Percentiles rank a stretch among this genome's conserved stretches.
Conservation (phyloP, 2,329 filamentous ascomycete species). For the Paecilomyces fulvus region DNA sequence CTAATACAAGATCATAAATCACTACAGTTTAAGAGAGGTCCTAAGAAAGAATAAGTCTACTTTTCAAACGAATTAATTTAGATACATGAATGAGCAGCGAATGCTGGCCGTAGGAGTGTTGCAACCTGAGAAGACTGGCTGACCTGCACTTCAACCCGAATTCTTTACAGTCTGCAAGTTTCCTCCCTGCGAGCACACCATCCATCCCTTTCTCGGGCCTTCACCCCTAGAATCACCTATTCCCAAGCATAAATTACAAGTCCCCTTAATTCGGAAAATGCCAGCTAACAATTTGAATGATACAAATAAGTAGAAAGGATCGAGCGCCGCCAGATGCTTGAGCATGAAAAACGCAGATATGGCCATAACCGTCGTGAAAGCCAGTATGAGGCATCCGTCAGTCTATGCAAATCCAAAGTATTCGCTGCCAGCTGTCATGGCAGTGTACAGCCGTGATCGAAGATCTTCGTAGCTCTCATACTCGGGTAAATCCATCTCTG, state of each 20-base stretch:
- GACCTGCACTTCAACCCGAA: conserved; percentile 36
- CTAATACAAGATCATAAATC: neutral
- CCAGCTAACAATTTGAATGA: conserved; percentile 6
- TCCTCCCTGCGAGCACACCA: conserved; percentile 8
- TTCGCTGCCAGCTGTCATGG: conserved; percentile 95
- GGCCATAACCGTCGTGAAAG: conserved; percentile 7
- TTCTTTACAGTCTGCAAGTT: conserved; percentile 4
- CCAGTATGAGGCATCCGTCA: conserved; percentile 4
- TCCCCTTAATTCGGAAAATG: conserved; percentile 1
- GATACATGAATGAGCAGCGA: conserved; percentile 5
- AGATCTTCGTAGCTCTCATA: conserved; percentile 94
- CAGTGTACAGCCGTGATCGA: conserved; percentile 80
- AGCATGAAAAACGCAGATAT: conserved; percentile 14
- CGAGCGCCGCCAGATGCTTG: conserved; percentile 31
- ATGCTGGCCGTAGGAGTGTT: conserved; percentile 1
- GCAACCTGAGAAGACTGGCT: conserved; percentile 11
- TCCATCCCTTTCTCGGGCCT: conserved; percentile 8
- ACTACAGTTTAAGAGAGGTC: neutral
- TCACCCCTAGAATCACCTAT: neutral
- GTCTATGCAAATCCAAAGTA: conserved; percentile 91
- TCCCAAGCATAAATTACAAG: neutral
- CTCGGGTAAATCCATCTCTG: conserved; percentile 95
- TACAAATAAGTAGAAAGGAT: conserved; percentile 13
- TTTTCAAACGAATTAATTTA: conserved; percentile 4
- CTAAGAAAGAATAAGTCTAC: neutral